A percentile compares a stretch with the other conserved stretches of the same genome.
Evolutionary conservation across 805 yeast genomes (phyloP).

Genomic region (Barnettozyma siamensis): DNA sequence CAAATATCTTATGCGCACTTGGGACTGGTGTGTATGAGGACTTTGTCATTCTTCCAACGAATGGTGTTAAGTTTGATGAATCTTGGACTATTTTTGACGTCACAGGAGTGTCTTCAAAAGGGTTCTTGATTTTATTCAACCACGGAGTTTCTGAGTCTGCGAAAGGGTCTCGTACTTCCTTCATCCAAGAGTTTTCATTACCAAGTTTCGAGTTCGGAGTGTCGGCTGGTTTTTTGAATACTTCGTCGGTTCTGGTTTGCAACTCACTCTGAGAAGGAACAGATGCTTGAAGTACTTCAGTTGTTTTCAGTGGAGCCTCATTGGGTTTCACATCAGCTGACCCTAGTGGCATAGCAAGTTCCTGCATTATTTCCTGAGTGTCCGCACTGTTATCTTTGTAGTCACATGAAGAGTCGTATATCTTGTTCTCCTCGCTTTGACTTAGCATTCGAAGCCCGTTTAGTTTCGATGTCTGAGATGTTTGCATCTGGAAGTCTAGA

Average conservation of each 20-base stretch:
- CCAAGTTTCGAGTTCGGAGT: neutral
- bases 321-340: too few relatives aligned
- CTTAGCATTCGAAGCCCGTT: conserved; percentile 12
- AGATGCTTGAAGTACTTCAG: neutral
- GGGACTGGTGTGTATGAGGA: conserved; percentile 6
- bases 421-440: conserved; percentile 18
- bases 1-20: conserved; percentile 17
- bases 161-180: conserved; percentile 2
- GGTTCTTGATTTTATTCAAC: conserved; percentile 26
- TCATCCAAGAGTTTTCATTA: conserved; percentile 1
- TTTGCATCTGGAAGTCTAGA: conserved; percentile 1
- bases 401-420: conserved; percentile 24
- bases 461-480: conserved; percentile 8
- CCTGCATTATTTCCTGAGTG: conserved; percentile 17
- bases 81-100: conserved; percentile 4
- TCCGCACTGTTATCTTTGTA: conserved; percentile 11
- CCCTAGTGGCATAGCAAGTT: neutral
- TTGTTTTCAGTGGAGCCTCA: too few relatives aligned
- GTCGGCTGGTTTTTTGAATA: neutral
- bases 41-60: neutral
- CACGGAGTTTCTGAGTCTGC: conserved; percentile 12
- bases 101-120: conserved; percentile 27
- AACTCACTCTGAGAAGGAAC: neutral
- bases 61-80: conserved; percentile 17
- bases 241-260: neutral